Conservation (phyloP, 2,329 filamentous ascomycete genomes). For the Triangularia verruculosa region DNA sequence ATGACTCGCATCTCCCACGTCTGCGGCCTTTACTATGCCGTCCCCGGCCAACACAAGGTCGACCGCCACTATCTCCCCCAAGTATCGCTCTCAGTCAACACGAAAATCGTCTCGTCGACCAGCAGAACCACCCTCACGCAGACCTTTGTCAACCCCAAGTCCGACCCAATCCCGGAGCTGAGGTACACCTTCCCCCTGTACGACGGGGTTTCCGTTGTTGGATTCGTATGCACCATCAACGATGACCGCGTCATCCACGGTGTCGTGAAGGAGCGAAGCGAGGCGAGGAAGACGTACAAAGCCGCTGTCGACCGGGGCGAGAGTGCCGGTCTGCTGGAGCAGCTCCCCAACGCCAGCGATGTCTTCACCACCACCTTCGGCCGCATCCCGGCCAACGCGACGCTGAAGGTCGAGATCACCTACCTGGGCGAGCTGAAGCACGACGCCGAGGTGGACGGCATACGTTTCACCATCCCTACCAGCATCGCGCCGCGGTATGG, state of each 20-base stretch:
- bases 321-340: slow-evolving; percentile 63
- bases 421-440: slow-evolving; percentile 72
- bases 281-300: slow-evolving; percentile 59
- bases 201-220: slow-evolving; percentile 67
- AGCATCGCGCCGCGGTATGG: slow-evolving; percentile 67
- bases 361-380: slow-evolving; percentile 67
- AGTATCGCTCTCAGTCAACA: too few species aligned
- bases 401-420: slow-evolving; percentile 58
- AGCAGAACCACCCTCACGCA: slow-evolving; percentile 50
- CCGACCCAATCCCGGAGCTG: slow-evolving; percentile 52
- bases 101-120: slow-evolving; percentile 53
- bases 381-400: slow-evolving; percentile 59
- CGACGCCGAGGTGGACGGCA: slow-evolving; percentile 63
- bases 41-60: too few species aligned
- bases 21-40: too few species aligned
- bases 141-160: slow-evolving; percentile 56
- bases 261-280: slow-evolving; percentile 62
- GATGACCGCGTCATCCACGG: slow-evolving; percentile 59
- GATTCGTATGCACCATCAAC: slow-evolving; percentile 63
- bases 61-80: too few species aligned
- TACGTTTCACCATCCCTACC: slow-evolving; percentile 67
- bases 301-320: slow-evolving; percentile 57
- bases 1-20: too few species aligned
- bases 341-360: slow-evolving; percentile 57
- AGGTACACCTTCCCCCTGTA: slow-evolving; percentile 70